Conservation (phyloP, 148 eudicot genomes). For the Nyssa sinensis region DNA sequence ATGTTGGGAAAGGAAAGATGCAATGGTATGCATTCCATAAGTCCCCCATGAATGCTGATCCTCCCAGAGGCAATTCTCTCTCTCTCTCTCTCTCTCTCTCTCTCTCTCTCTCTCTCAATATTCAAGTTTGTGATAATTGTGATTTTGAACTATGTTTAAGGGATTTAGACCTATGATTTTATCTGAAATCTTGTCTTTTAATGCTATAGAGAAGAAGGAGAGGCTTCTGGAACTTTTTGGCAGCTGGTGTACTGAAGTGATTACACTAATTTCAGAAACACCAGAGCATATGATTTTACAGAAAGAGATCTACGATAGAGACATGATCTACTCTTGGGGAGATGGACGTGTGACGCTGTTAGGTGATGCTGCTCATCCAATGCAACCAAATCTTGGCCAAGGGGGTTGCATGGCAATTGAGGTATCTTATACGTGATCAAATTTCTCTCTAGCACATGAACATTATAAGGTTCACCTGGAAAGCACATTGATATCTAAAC, state of each 20-base stretch:
- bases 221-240: slow-evolving; percentile 25
- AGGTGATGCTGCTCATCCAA: slow-evolving; percentile 35
- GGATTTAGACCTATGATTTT: too few species aligned
- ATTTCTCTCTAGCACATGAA: background rate
- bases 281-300: slow-evolving; percentile 16
- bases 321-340: slow-evolving; percentile 25
- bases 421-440: slow-evolving; percentile 9
- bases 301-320: slow-evolving; percentile 28
- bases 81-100: background rate
- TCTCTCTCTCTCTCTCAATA: background rate
- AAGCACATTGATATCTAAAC: background rate
- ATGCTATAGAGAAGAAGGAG: slow-evolving; percentile 22
- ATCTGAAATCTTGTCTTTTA: background rate
- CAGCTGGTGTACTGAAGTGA: slow-evolving; percentile 28
- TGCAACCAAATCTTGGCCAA: slow-evolving; percentile 40
- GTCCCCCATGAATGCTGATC: slow-evolving; percentile 11
- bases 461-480: background rate
- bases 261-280: slow-evolving; percentile 14
- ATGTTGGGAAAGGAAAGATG: slow-evolving; percentile 32
- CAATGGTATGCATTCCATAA: slow-evolving; percentile 38
- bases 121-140: background rate
- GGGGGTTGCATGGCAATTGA: slow-evolving; percentile 43
- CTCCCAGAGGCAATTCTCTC: slow-evolving; percentile 11
- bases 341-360: slow-evolving; percentile 25
- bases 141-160: background rate